A percentile compares a stretch with the other conserved stretches of the same genome.
Conservation (phyloP, 176 grass and related monocot genomes). For the Triticum dicoccoides region DNA sequence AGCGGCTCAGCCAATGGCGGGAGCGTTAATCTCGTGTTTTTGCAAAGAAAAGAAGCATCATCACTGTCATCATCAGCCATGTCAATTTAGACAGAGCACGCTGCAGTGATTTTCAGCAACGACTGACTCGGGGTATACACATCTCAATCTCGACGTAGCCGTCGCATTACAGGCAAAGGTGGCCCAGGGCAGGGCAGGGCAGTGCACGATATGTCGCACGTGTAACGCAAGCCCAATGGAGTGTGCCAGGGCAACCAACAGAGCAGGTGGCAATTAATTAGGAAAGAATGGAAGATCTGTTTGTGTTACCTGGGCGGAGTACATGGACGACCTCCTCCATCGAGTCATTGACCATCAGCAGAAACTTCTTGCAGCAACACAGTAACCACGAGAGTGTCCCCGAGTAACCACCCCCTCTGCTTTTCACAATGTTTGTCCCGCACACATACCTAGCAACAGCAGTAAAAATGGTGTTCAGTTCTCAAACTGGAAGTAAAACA, state of each 20-base stretch:
- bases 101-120: conserved; percentile 4
- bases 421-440: background rate
- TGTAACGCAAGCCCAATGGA: conserved; percentile 8
- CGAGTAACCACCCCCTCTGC: background rate
- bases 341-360: background rate
- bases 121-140: background rate
- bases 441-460: background rate
- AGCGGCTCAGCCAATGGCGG: background rate
- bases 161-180: background rate
- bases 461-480: background rate
- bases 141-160: conserved; percentile 15
- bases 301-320: conserved; percentile 14
- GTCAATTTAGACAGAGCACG: background rate
- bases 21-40: background rate
- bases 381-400: background rate
- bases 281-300: conserved; percentile 8
- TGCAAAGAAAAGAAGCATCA: background rate
- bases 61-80: background rate
- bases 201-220: background rate
- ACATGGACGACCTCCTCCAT: background rate
- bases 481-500: background rate
- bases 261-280: conserved; percentile 23
- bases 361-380: background rate
- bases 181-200: conserved; percentile 14
- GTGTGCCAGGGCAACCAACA: conserved; percentile 33